Conservation (phyloP, 257 asterid species). For the Schizonepeta tenuifolia region DNA sequence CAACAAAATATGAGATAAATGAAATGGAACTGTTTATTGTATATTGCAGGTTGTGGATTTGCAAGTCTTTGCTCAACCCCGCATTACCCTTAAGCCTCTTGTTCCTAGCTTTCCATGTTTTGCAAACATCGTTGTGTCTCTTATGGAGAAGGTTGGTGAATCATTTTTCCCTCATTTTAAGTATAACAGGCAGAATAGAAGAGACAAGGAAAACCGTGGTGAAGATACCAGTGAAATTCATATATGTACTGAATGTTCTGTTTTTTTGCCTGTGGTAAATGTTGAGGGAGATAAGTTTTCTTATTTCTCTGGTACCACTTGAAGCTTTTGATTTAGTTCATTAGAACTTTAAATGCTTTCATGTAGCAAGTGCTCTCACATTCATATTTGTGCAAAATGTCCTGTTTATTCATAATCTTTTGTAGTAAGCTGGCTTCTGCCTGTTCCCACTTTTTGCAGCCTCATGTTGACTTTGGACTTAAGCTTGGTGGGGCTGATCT, state of each 20-base stretch:
- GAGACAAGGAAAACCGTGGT: neutral
- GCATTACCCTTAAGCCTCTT: conserved; percentile 92
- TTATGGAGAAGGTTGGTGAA: conserved; percentile 85
- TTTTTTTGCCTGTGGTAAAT: conserved; percentile 17
- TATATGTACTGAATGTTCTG: neutral
- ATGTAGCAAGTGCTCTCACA: conserved; percentile 3
- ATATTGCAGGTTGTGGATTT: conserved; percentile 82
- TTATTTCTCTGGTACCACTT: conserved; percentile 1
- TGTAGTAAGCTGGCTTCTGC: conserved; percentile 25
- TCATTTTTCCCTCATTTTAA: neutral
- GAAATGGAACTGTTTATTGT: conserved; percentile 17
- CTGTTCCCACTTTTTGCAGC: conserved; percentile 54
- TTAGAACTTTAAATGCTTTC: conserved; percentile 25
- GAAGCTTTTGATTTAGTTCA: conserved; percentile 6
- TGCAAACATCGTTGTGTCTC: conserved; percentile 72
- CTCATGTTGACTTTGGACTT: conserved; percentile 95
- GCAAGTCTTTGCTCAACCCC: conserved; percentile 94
- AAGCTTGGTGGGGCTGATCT: conserved; percentile 93
- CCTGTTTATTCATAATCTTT: conserved; percentile 21
- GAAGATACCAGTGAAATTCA: conserved; percentile 25
- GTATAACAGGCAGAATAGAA: neutral
- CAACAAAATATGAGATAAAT: neutral
- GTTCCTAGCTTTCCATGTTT: conserved; percentile 99
- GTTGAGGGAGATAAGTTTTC: neutral
- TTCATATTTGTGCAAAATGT: neutral